Conservation (phyloP, 2,329 filamentous ascomycete genomes). For the Botrytis paeoniae region DNA sequence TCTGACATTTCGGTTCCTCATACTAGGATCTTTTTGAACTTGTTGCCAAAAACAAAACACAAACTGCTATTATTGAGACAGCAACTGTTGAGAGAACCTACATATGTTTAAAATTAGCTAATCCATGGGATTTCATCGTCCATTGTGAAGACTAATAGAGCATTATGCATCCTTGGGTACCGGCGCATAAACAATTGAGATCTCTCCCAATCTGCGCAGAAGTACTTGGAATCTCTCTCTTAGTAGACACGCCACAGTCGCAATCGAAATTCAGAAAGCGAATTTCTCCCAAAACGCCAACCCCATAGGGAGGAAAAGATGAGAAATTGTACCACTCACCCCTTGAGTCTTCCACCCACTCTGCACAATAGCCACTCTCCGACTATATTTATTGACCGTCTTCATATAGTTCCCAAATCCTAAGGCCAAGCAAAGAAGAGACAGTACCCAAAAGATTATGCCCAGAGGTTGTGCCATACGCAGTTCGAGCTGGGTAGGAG, state of each 20-base stretch:
- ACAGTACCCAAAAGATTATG: constrained; percentile 81
- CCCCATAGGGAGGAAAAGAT: neutral
- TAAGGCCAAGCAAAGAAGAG: constrained; percentile 69
- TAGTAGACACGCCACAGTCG: neutral
- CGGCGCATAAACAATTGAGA: neutral
- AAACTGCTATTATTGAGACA: constrained; percentile 61
- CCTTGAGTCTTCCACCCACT: constrained; percentile 89
- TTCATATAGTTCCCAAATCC: constrained; percentile 87
- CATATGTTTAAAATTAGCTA: neutral
- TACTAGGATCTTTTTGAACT: constrained; percentile 34
- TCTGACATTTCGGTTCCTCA: constrained; percentile 21
- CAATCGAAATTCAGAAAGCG: neutral
- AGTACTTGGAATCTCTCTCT: neutral
- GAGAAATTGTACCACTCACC: constrained; percentile 44
- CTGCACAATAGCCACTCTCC: constrained; percentile 79
- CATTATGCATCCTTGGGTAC: neutral
- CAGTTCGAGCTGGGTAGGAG: constrained; percentile 68
- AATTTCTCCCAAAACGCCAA: neutral
- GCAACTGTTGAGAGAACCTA: constrained; percentile 63
- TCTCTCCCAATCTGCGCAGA: neutral
- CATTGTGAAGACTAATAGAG: neutral
- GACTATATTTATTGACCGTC: constrained; percentile 76
- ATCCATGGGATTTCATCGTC: neutral
- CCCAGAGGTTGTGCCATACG: constrained; percentile 81
- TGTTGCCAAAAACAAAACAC: constrained; percentile 57